phyloP scores from a whole-genome alignment of 2,329 filamentous ascomycete species.

The Alternaria arborescens region DNA sequence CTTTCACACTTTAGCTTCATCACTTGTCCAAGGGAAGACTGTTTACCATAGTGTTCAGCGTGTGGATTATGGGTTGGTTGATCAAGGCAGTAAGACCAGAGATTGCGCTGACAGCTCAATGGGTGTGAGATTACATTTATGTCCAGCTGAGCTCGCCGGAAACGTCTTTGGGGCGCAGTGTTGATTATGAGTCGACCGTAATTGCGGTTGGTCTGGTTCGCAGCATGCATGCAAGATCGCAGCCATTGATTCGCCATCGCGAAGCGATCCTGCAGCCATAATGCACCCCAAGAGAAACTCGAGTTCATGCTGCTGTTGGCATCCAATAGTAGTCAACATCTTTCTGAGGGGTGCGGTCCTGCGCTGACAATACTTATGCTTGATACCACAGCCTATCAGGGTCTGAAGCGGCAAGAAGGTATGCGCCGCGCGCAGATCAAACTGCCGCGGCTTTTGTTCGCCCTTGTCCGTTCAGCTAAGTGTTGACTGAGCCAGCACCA shows the following conservation, averaged over 20 bases:
- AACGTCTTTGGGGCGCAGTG: constrained; percentile 8
- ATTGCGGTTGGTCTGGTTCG: constrained; percentile 8
- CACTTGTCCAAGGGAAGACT: neutral
- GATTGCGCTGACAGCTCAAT: neutral
- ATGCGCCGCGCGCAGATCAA: neutral
- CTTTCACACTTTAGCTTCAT: neutral
- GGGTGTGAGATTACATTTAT: neutral
- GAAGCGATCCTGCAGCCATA: constrained; percentile 10
- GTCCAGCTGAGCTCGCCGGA: neutral
- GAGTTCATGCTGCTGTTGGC: neutral
- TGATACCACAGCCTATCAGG: neutral
- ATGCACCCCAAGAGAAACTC: constrained; percentile 2
- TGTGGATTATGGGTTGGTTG: neutral
- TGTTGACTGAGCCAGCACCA: neutral
- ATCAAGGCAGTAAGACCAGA: neutral
- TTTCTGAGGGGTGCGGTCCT: neutral
- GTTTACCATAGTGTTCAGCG: neutral
- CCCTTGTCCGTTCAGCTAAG: neutral
- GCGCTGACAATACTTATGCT: neutral
- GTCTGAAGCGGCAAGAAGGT: neutral
- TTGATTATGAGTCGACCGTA: neutral
- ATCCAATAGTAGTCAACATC: neutral
- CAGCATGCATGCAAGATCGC: constrained; percentile 6
- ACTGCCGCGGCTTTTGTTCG: neutral
- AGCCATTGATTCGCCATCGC: constrained; percentile 3